A percentile compares a stretch with the other conserved stretches of the same genome.
Evolutionary conservation across 768 basidiomycete genomes (phyloP).

Genomic region (Leccinum rimulosum): DNA sequence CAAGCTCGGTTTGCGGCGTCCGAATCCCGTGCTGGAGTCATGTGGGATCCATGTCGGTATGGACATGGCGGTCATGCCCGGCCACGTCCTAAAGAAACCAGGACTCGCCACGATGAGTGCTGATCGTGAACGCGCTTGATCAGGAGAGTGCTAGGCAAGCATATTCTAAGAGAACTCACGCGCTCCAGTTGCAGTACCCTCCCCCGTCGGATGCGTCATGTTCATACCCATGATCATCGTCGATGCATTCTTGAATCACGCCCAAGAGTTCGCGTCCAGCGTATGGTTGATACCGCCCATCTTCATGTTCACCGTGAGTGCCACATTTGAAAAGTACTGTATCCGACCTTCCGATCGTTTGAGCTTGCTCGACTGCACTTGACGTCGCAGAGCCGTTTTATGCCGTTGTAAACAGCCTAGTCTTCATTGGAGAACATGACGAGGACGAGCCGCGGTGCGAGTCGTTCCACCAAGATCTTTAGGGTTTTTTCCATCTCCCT

Average conservation of each 20-base stretch:
- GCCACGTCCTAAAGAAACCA: conserved; percentile 26
- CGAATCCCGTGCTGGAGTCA: conserved; percentile 32
- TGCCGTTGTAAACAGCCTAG: conserved; percentile 45
- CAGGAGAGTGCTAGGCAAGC: not conserved
- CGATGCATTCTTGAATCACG: conserved; percentile 38
- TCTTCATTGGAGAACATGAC: conserved; percentile 49
- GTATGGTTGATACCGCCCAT: conserved; percentile 52
- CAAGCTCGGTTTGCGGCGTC: conserved; percentile 39
- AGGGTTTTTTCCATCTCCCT: conserved; percentile 12
- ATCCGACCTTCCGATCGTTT: conserved; percentile 45
- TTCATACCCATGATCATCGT: conserved; percentile 61
- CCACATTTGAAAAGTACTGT: conserved; percentile 55
- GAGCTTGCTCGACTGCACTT: conserved; percentile 61
- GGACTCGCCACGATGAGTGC: conserved; percentile 45
- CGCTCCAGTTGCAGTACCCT: conserved; percentile 52
- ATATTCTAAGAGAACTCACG: conserved; percentile 20
- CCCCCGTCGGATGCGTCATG: conserved; percentile 70
- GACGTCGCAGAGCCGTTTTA: conserved; percentile 50
- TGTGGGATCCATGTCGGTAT: conserved; percentile 45
- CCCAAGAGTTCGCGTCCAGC: conserved; percentile 37
- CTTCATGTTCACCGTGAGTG: conserved; percentile 56
- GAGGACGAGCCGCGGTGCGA: conserved; percentile 31
- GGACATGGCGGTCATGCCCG: conserved; percentile 54
- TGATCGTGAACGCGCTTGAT: conserved; percentile 2
- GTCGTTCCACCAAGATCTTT: not conserved